Evolutionary conservation across 805 yeast genomes (phyloP), one percentile per base, ranked within the genome.

Genomic region (Nadsonia fulvescens): DNA sequence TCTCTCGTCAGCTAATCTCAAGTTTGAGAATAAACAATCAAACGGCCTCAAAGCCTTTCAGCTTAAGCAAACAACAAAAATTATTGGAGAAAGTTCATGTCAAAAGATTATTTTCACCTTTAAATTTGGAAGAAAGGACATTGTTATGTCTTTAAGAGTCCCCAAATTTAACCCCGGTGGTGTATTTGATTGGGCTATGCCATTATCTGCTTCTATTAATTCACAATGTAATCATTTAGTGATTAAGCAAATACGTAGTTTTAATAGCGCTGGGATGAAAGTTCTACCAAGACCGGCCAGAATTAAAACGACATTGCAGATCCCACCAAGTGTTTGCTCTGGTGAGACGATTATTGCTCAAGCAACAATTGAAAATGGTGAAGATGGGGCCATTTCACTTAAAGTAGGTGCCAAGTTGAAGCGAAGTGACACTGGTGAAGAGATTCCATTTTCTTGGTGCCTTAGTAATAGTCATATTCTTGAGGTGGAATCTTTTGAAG

Each of bases 281-380:
- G 25, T 28, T 7, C 17, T 24, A 4, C 47, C 51, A 5, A 37
- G 54, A 9, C 54, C 54, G 1, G 43, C 52, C n/a, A 26, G 33
- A 22, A 20, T 47, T 5, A 33, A 32, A 12, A 20, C 40, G 13
- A 14, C 19, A 3, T 32, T 36, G 12, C 29, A 28, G 6, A 32
- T 39, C 5, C 36, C 38, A 5, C 11, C 31, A 2, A 26, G 34
- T 2, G 46, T 37, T 2, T 37, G 41, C 5, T 32, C 39, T 4
- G 49, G 44, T 3, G 54, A 49, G 23, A 20, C 22, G 10, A 25
- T 44, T 5, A n/a, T 18, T 6, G 23, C 35, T 18, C 5, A 12
- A 1, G 23, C 45, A 9, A 23, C 20, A 1, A 24, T 49, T 6
- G 24, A 18, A 5, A 49, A 44, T 28, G 23, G 33, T 6, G 54